Base-by-base conservation (phyloP, 2,329 filamentous ascomycete species). In the Dendrostoma leiphaemia region DNA sequence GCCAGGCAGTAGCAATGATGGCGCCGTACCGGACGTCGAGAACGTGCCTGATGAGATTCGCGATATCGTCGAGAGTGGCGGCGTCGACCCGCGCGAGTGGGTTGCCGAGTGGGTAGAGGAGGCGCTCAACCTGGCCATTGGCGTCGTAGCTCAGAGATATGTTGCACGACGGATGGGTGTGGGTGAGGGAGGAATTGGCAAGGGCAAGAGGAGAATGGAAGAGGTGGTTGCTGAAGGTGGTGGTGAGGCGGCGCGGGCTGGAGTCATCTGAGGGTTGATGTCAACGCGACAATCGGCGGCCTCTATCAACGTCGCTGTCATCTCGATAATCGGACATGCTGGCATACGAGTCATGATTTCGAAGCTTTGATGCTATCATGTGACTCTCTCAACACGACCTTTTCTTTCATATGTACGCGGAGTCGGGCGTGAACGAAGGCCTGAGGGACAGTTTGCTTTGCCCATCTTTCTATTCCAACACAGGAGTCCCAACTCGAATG, bases 91-190 rank as follows among this genome's bases (percentile, higher is more conserved):
- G 0, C 81, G 94, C 54, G 94, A 99, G 70, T 99, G 94, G 94
- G 90, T 96, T 34, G 89, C 92, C 3, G 94, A 97, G 71, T 99
- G 94, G 94, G 82, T 99, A 44, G 93, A 97, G 74, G 93, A 97
- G 74, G 76, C 86, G 0, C 78, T 99, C 29, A 84, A 79, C 37
- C 75, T 97, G 46, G 83, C 85, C 3, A 83, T 95, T 0, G 93
- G 94, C 17, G 77, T 96, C 7, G 87, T 97, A 3, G 94, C 94
- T 2, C 94, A 99, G 79, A 81, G 92, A 60, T 99, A 99, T 68
- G 94, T 99, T 19, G 93, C 94, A 4, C 84, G 89, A 58, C 80
- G 94, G 53, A 99, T 99, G 94, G 93, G 94, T 12, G 93, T 99
- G 9, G 93, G 93, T 12, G 91, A 96, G 70, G 89, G 89, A 10